Percentiles rank a stretch among this genome's conserved stretches.
phyloP scores from a whole-genome alignment of 139 green algal genomes.

The Chlorella ohadii region DNA sequence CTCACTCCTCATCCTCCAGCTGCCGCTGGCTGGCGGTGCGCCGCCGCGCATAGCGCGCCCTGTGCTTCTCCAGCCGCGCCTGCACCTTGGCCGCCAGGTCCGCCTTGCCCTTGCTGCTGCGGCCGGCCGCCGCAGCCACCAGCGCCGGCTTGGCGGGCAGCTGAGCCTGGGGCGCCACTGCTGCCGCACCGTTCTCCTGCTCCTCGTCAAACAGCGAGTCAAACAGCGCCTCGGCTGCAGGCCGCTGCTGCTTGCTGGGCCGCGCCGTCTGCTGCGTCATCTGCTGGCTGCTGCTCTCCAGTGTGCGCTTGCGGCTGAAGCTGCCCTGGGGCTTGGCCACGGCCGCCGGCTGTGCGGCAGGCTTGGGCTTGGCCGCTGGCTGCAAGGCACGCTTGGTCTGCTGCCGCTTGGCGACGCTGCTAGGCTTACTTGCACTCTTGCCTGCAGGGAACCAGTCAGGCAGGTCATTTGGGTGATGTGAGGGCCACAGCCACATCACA shows the following conservation, averaged over 20 bases:
- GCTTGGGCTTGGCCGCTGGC: background rate
- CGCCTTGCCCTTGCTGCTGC: background rate
- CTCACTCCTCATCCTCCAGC: no score
- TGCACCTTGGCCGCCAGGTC: constrained; percentile 20
- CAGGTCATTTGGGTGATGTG: no score
- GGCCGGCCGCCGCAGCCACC: background rate
- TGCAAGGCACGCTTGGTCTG: no score
- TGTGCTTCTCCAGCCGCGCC: constrained; percentile 1
- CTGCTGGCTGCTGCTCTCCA: background rate
- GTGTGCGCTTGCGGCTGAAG: constrained; percentile 23
- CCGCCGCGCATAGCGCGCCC: background rate
- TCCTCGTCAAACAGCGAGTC: constrained; percentile 15
- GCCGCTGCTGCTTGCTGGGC: background rate
- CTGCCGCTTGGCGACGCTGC: background rate
- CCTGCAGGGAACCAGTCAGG: background rate
- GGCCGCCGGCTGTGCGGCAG: background rate
- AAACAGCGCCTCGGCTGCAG: constrained; percentile 24
- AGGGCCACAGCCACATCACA: no score
- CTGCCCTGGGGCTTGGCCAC: background rate
- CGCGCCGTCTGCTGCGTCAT: background rate
- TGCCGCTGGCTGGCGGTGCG: no score
- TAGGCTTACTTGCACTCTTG: background rate
- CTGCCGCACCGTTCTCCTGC: background rate
- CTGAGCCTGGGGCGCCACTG: background rate
- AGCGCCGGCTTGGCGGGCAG: background rate